phyloP scores from a whole-genome alignment of 2,329 filamentous ascomycete genomes.

The Hymenoscyphus fructigenus region DNA sequence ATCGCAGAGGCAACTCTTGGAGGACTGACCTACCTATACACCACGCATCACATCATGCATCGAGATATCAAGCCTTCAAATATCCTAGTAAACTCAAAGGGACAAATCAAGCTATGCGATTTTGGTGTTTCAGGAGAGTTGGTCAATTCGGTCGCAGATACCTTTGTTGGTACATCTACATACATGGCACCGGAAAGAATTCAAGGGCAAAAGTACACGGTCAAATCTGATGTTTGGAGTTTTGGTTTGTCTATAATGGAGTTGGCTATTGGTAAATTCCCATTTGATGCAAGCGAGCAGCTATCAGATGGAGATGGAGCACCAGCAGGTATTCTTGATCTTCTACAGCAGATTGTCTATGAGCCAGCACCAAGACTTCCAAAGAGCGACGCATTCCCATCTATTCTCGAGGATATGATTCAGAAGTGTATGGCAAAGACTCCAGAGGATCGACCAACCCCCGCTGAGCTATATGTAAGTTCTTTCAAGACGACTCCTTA shows the following conservation, averaged over 20 bases:
- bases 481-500: neutral
- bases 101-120: constrained; percentile 95
- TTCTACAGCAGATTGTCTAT: constrained; percentile 95
- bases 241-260: constrained; percentile 96
- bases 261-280: constrained; percentile 94
- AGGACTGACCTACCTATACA: constrained; percentile 92
- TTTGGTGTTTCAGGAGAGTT: constrained; percentile 98
- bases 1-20: constrained; percentile 95
- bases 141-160: constrained; percentile 96
- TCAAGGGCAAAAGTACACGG: constrained; percentile 93
- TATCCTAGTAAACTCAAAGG: constrained; percentile 90
- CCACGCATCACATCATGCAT: constrained; percentile 97
- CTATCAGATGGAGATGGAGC: constrained; percentile 73
- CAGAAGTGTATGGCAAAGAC: constrained; percentile 93
- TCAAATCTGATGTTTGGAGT: constrained; percentile 99
- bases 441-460: constrained; percentile 84
- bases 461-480: constrained; percentile 86
- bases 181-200: constrained; percentile 99
- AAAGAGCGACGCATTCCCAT: constrained; percentile 95
- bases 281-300: constrained; percentile 76
- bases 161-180: constrained; percentile 96
- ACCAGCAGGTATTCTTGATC: constrained; percentile 91
- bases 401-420: constrained; percentile 94
- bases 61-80: constrained; percentile 98
- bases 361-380: constrained; percentile 91